Evolutionary conservation across 2,329 filamentous ascomycete genomes (phyloP).

Genomic region (Intubia oerlemansii): DNA sequence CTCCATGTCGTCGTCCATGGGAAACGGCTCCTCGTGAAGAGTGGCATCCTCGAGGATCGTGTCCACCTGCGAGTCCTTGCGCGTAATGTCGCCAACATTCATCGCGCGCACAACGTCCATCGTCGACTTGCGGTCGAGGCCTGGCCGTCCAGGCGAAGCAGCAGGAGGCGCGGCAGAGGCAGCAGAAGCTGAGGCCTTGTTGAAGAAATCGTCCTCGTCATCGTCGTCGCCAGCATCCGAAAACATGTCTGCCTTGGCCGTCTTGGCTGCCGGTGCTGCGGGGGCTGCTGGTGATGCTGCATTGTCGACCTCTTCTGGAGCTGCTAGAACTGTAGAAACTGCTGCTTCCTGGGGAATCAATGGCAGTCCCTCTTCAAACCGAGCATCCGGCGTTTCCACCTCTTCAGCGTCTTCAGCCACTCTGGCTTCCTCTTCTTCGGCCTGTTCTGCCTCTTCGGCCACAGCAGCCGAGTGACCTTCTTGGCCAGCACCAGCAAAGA

Average conservation of each 20-base stretch:
- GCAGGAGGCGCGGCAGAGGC: not conserved
- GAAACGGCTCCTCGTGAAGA: conserved; percentile 5
- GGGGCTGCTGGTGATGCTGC: too few relatives aligned
- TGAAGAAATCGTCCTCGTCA: conserved; percentile 45
- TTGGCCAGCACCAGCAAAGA: conserved; percentile 12
- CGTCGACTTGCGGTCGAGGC: conserved; percentile 4
- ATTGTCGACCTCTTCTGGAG: too few relatives aligned
- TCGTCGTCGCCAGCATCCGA: conserved; percentile 26
- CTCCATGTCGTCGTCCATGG: conserved; percentile 4
- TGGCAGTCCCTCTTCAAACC: too few relatives aligned
- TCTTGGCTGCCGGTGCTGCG: conserved; percentile 1
- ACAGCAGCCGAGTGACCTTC: conserved; percentile 19
- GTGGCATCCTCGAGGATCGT: too few relatives aligned
- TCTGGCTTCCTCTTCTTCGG: too few relatives aligned
- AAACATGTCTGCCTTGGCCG: too few relatives aligned
- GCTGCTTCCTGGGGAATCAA: too few relatives aligned
- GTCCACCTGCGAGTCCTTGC: conserved; percentile 7
- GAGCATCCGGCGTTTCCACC: too few relatives aligned
- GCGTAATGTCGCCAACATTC: conserved; percentile 13
- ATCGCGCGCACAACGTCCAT: conserved; percentile 37
- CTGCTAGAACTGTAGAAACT: too few relatives aligned
- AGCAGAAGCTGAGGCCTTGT: conserved; percentile 18
- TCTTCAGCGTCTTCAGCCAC: too few relatives aligned
- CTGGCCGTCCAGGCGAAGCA: too few relatives aligned
- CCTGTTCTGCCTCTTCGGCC: conserved; percentile 17